Evolutionary conservation across 352 stramenopile genomes (phyloP).

Genomic region (Phytophthora agathidicida): DNA sequence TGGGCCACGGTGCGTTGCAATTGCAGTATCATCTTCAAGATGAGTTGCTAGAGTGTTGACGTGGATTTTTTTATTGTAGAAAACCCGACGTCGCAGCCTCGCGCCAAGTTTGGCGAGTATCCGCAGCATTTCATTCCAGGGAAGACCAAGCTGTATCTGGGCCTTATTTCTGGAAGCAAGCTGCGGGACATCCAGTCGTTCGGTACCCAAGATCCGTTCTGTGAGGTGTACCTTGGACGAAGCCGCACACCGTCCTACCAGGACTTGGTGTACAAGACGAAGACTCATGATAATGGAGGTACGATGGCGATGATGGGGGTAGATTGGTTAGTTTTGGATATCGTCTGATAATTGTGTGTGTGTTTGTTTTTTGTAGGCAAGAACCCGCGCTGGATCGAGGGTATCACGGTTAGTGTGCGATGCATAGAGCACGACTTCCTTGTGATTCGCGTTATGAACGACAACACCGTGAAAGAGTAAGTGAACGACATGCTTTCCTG

Average conservation of each 20-base stretch:
- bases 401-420: constrained; percentile 55
- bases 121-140: constrained; percentile 78
- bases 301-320: not conserved
- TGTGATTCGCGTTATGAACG: constrained; percentile 82
- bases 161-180: constrained; percentile 74
- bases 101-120: constrained; percentile 73
- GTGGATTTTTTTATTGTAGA: constrained; percentile 35
- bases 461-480: constrained; percentile 81
- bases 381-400: constrained; percentile 79
- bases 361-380: constrained; percentile 47
- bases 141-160: constrained; percentile 73
- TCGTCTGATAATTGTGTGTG: not conserved
- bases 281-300: constrained; percentile 84
- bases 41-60: constrained; percentile 1
- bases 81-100: constrained; percentile 69
- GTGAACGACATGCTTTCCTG: constrained; percentile 12
- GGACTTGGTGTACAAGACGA: constrained; percentile 72
- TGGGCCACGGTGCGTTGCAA: constrained; percentile 59
- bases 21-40: not conserved
- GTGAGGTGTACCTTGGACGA: constrained; percentile 71
- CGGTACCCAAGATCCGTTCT: constrained; percentile 77
- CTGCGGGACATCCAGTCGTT: constrained; percentile 80
- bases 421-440: constrained; percentile 86
- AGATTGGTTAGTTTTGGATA: not conserved
- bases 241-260: constrained; percentile 41